Evolutionary conservation across 495 filamentous ascomycete genomes (phyloP), one percentile per base, ranked within the genome.

Genomic region (Penicillium desertorum): DNA sequence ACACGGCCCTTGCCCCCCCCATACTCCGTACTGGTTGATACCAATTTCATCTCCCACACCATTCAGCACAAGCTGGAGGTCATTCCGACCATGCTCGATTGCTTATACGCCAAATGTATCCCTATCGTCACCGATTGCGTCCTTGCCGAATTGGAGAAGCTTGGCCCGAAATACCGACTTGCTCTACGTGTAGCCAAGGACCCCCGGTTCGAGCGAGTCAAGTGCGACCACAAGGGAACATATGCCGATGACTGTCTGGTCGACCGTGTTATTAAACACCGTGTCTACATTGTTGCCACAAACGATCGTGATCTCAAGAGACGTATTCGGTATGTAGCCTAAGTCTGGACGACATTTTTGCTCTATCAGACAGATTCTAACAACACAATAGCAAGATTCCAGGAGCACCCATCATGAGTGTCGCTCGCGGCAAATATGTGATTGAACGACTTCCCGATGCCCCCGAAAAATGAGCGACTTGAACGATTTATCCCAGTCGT

Each of bases 241-340:
- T 96, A 96, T 78, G 92, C 92, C n/a, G 92, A 96, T 79, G 92
- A 97, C 60, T 97, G 92, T 65, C 82, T 98, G 9, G 92, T 97
- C 14, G 93, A 97, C 68, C 79, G 92, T 23, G 85, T 95, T 22
- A 82, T 74, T 63, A 88, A 86, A 71, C 85, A 88, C 62, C 83
- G 87, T 63, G 86, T 95, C 36, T 96, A 96, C 71, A 87, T 96
- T 60, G 90, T 93, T 19, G 92, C 83, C 39, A 95, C 92, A 7
- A 97, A 97, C 72, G 92, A 97, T 83, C 71, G 76, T 51, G 76
- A 83, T 56, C 67, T 86, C 27, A 95, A 94, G 76, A 78, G 90
- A 63, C 78, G 92, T 54, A 85, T 97, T 50, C 77, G 80, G 77
- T 79, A 63, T 14, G 73, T 66, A 22, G 7, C 22, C 2, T 10